Conservation (phyloP, 2,329 filamentous ascomycete genomes). For the Aspergillus pseudonomiae region DNA sequence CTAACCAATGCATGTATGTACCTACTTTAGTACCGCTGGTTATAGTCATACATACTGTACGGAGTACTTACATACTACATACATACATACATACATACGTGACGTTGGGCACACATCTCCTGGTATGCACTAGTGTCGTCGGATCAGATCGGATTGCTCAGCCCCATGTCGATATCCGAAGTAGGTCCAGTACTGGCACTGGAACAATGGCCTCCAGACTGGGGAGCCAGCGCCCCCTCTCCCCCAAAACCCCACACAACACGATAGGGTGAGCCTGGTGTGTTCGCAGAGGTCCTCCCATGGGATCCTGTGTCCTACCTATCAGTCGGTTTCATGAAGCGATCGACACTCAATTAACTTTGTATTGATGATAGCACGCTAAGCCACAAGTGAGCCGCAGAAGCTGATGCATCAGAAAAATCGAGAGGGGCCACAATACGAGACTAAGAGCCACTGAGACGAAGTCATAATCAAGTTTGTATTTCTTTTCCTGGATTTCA, state of each 20-base stretch:
- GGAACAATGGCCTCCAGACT: too few species aligned
- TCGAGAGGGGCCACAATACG: neutral
- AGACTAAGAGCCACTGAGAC: neutral
- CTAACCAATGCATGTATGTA: constrained; percentile 16
- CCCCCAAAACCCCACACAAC: neutral
- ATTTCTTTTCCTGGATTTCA: constrained; percentile 10
- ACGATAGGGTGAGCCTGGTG: neutral
- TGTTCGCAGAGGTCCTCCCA: neutral
- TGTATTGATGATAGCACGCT: constrained; percentile 1
- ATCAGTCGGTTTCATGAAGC: too few species aligned
- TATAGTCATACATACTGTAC: neutral
- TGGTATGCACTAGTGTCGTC: neutral
- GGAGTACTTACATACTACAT: neutral
- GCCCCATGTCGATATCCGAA: neutral
- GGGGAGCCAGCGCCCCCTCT: neutral
- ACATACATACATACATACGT: neutral
- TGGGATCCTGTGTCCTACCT: too few species aligned
- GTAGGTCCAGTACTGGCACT: neutral
- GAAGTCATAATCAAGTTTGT: neutral
- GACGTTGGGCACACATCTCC: neutral
- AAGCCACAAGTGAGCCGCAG: constrained; percentile 3
- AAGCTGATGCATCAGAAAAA: constrained; percentile 9
- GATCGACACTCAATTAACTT: constrained; percentile 8
- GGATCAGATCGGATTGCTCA: neutral
- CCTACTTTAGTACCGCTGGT: constrained; percentile 13